These are phyloP conservation scores for Talaromyces sp. DNA, from an alignment of 2,329 filamentous ascomycete genomes.

Conservation along the genomic window DNA sequence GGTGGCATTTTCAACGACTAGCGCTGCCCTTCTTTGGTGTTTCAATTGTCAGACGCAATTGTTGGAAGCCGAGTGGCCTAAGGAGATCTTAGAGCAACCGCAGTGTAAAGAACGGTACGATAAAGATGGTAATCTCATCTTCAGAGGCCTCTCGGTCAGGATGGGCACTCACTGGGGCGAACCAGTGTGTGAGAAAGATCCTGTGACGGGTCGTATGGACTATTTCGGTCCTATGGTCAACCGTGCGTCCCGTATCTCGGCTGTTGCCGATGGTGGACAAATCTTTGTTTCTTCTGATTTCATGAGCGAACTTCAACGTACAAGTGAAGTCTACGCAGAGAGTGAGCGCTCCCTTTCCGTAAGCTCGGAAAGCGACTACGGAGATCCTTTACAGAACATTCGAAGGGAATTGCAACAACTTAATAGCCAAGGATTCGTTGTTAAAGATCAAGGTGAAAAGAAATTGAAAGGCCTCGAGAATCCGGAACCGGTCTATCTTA, in stretches of 20 bases:
- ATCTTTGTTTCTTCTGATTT: conserved; percentile 97
- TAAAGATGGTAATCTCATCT: conserved; percentile 82
- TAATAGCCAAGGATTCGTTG: conserved; percentile 88
- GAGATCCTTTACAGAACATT: conserved; percentile 72
- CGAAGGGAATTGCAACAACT: conserved; percentile 82
- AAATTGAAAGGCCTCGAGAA: conserved; percentile 98
- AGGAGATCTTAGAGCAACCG: conserved; percentile 82
- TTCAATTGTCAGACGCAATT: conserved; percentile 89
- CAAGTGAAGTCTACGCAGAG: conserved; percentile 84
- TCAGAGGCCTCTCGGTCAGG: conserved; percentile 87
- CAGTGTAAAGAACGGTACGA: conserved; percentile 80
- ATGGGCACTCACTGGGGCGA: conserved; percentile 98
- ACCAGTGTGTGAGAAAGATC: conserved; percentile 91
- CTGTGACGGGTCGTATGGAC: conserved; percentile 96
- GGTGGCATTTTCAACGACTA: conserved; percentile 96
- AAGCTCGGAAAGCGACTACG: conserved; percentile 64
- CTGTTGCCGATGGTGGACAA: conserved; percentile 92
- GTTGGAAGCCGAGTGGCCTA: conserved; percentile 86
- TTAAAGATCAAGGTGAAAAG: conserved; percentile 91
- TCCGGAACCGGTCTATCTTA: conserved; percentile 88
- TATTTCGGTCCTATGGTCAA: conserved; percentile 99
- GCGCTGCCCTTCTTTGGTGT: conserved; percentile 90
- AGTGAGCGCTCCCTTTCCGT: conserved; percentile 67
- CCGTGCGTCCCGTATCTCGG: conserved; percentile 87
- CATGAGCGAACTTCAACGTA: conserved; percentile 90